phyloP scores from a whole-genome alignment of 2,329 filamentous ascomycete species.

The Colletotrichum sp. region DNA sequence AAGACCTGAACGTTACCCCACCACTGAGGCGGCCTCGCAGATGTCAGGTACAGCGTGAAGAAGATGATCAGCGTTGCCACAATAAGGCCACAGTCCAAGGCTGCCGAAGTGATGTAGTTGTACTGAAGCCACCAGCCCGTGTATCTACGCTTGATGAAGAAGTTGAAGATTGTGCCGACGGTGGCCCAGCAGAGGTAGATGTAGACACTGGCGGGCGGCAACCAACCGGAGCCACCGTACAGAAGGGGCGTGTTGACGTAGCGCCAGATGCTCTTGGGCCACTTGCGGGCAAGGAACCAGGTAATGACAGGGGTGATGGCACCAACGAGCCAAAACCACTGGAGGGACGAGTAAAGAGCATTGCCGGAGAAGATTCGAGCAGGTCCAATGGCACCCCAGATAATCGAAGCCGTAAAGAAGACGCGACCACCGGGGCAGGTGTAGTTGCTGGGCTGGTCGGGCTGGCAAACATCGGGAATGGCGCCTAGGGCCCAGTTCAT shows the following conservation, averaged over 20 bases:
- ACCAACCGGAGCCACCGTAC: slow-evolving; percentile 66
- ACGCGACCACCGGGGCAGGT: slow-evolving; percentile 60
- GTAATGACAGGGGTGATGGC: slow-evolving; percentile 66
- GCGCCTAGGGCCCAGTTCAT: slow-evolving; percentile 69
- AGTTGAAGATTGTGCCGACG: slow-evolving; percentile 73
- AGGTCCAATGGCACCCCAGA: slow-evolving; percentile 78
- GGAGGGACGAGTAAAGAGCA: slow-evolving; percentile 66
- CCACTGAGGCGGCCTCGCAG: slow-evolving; percentile 62
- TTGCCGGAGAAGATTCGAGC: slow-evolving; percentile 70
- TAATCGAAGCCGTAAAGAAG: slow-evolving; percentile 72
- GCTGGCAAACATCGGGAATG: slow-evolving; percentile 67
- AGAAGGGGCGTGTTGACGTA: slow-evolving; percentile 74
- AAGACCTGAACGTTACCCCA: slow-evolving; percentile 61
- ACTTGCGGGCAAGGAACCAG: slow-evolving; percentile 66
- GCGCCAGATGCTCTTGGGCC: slow-evolving; percentile 64
- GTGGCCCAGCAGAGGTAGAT: slow-evolving; percentile 76
- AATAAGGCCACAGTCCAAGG: slow-evolving; percentile 71
- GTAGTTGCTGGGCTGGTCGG: slow-evolving; percentile 59
- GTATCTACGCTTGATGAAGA: slow-evolving; percentile 67
- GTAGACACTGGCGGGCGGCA: slow-evolving; percentile 74
- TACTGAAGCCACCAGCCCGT: slow-evolving; percentile 80
- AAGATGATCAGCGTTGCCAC: slow-evolving; percentile 73
- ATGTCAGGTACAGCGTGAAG: slow-evolving; percentile 68
- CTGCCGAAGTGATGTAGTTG: slow-evolving; percentile 78
- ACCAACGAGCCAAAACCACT: slow-evolving; percentile 76